Evolutionary conservation across 2,329 filamentous ascomycete genomes (phyloP).

Genomic region (Fusarium sp.): DNA sequence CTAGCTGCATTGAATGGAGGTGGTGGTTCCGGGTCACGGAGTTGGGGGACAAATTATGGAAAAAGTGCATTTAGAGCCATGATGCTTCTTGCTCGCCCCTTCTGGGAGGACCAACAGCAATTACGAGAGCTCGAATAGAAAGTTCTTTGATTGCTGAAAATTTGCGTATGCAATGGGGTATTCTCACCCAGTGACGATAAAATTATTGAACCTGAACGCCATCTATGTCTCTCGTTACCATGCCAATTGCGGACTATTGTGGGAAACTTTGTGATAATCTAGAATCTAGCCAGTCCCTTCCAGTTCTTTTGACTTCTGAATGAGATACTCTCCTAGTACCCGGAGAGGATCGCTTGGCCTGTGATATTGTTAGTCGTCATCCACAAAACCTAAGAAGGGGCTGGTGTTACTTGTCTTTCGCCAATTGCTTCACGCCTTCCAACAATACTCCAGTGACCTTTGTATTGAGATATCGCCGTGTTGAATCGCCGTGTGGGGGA

Average conservation of each 20-base stretch:
- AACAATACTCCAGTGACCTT: constrained; percentile 76
- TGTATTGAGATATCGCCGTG: constrained; percentile 77
- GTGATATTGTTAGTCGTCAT: constrained; percentile 21
- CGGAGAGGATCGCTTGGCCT: constrained; percentile 77
- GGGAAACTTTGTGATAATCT: constrained; percentile 1
- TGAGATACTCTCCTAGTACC: constrained; percentile 76
- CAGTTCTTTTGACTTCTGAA: constrained; percentile 75
- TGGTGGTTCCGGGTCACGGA: constrained; percentile 58
- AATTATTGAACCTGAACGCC: constrained; percentile 45
- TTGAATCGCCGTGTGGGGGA: constrained; percentile 74
- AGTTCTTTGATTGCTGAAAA: constrained; percentile 52
- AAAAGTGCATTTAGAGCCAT: constrained; percentile 61
- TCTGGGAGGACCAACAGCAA: constrained; percentile 50
- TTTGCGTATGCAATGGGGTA: constrained; percentile 47
- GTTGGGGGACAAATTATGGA: constrained; percentile 58
- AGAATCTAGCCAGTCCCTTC: constrained; percentile 56
- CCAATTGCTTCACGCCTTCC: constrained; percentile 80
- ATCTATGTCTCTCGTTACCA: constrained; percentile 32
- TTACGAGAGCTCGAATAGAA: constrained; percentile 52
- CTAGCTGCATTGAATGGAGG: constrained; percentile 45
- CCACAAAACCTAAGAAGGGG: background rate
- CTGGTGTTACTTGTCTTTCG: constrained; percentile 75
- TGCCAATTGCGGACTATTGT: constrained; percentile 13
- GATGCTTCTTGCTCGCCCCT: constrained; percentile 56
- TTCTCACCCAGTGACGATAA: constrained; percentile 43